Evolutionary conservation across 371 early-diverging fungal genomes (phyloP).

Genomic region (Lichtheimia ramosa): DNA sequence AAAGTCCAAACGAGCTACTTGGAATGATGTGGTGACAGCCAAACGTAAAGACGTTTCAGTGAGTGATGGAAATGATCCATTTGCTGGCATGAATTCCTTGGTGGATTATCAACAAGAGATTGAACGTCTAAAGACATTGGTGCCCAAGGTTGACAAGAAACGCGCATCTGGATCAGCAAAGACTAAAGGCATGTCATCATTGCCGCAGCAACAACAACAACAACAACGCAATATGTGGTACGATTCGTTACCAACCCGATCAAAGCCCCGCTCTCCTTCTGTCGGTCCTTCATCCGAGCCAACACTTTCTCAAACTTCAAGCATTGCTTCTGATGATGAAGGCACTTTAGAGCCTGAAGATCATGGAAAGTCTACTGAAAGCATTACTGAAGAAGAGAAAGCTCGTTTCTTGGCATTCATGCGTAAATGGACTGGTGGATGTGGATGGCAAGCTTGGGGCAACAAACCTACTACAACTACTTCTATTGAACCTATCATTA

Average conservation of each 20-base stretch:
- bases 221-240: background rate
- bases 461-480: background rate
- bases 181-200: background rate
- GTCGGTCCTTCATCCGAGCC: background rate
- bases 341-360: background rate
- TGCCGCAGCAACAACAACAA: background rate
- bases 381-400: slow-evolving; percentile 44
- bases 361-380: background rate
- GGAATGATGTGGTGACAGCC: background rate
- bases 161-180: background rate
- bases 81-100: slow-evolving; percentile 49
- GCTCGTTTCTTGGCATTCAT: slow-evolving; percentile 46
- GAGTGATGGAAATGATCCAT: slow-evolving; percentile 28
- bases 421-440: slow-evolving; percentile 47
- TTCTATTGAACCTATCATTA: background rate
- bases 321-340: background rate
- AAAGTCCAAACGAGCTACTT: background rate
- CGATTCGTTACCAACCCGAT: background rate
- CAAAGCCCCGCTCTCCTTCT: background rate
- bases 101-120: slow-evolving; percentile 48
- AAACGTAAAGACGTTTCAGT: background rate
- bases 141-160: slow-evolving; percentile 33
- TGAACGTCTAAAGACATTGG: slow-evolving; percentile 46
- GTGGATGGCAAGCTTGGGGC: slow-evolving; percentile 6
- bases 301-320: background rate